Evolutionary conservation across 129 eudicot species (phyloP).

Genomic region (Saposhnikovia divaricata): DNA sequence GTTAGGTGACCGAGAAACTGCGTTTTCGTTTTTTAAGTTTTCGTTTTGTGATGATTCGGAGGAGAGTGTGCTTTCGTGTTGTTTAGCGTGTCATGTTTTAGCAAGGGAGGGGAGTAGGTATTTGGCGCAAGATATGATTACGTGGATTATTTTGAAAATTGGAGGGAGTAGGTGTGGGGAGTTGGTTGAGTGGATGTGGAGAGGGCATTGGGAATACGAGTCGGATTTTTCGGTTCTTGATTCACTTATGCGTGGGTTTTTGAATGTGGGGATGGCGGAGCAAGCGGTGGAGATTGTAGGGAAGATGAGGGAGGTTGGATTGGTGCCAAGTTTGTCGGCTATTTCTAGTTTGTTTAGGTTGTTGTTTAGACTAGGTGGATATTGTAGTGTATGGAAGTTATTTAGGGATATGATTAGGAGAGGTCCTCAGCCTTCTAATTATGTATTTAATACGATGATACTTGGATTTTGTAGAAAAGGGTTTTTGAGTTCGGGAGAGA

Average conservation of each 20-base stretch:
- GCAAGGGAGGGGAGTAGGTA: conserved; percentile 37
- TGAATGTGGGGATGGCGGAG: conserved; percentile 39
- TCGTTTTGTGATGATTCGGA: conserved; percentile 43
- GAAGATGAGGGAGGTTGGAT: conserved; percentile 57
- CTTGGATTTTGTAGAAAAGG: conserved; percentile 80
- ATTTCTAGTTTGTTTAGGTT: conserved; percentile 37
- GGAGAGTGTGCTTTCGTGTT: conserved; percentile 30
- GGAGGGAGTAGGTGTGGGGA: conserved; percentile 45
- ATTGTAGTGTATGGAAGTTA: conserved; percentile 79
- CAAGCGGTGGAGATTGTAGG: conserved; percentile 49
- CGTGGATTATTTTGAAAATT: conserved; percentile 44
- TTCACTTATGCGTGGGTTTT: conserved; percentile 65
- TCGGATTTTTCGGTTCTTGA: conserved; percentile 70
- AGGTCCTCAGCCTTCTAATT: conserved; percentile 59
- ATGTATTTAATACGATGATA: conserved; percentile 53
- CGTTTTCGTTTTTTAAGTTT: conserved; percentile 56
- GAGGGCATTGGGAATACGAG: conserved; percentile 40
- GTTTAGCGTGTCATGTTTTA: conserved; percentile 48
- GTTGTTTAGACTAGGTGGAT: conserved; percentile 71
- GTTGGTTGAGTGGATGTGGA: conserved; percentile 59
- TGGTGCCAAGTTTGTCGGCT: conserved; percentile 54
- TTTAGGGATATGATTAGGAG: conserved; percentile 60
- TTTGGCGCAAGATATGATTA: conserved; percentile 66
- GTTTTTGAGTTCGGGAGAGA: conserved; percentile 38
- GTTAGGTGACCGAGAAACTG: conserved; percentile 33